Evolutionary conservation across 495 filamentous ascomycete species (phyloP).

Genomic region (Patellaria atrata): DNA sequence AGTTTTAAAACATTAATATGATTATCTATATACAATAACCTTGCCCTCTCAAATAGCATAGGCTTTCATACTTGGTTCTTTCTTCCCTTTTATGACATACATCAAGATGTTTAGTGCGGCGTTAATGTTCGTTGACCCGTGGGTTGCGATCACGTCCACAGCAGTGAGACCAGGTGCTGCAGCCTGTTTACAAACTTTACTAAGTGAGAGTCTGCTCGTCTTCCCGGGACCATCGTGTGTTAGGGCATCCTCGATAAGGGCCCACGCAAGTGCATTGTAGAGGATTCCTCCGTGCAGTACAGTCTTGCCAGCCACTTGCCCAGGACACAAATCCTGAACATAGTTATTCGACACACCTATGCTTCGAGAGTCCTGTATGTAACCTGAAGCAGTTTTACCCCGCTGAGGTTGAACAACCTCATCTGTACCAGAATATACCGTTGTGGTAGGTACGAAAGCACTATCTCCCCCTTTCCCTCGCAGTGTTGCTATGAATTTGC

Average conservation of each 20-base stretch:
- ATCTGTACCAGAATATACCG: slow-evolving; percentile 31
- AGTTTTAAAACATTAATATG: too few relatives aligned
- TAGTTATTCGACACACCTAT: slow-evolving; percentile 36
- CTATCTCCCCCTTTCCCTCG: slow-evolving; percentile 31
- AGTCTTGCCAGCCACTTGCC: slow-evolving; percentile 24
- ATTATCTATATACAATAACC: too few relatives aligned
- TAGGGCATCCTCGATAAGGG: slow-evolving; percentile 32
- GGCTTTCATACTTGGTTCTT: slow-evolving; percentile 19
- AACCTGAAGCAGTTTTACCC: slow-evolving; percentile 32
- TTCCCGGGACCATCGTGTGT: slow-evolving; percentile 28
- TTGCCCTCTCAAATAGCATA: too few relatives aligned
- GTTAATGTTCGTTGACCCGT: slow-evolving; percentile 12
- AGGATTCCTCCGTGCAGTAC: slow-evolving; percentile 25
- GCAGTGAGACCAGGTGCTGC: slow-evolving; percentile 25
- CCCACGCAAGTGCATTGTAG: slow-evolving; percentile 32
- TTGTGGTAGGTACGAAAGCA: slow-evolving; percentile 38
- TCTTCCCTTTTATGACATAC: slow-evolving; percentile 10
- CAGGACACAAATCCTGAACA: slow-evolving; percentile 28
- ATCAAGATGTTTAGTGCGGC: slow-evolving; percentile 11
- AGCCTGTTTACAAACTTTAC: slow-evolving; percentile 21
- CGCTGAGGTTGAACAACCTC: slow-evolving; percentile 33
- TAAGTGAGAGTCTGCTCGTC: slow-evolving; percentile 21
- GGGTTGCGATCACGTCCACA: slow-evolving; percentile 28
- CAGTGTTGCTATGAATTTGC: slow-evolving; percentile 28
- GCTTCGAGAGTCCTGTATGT: slow-evolving; percentile 22